Evolutionary conservation across 2,329 filamentous ascomycete genomes (phyloP), one percentile per base, ranked within the genome.

Genomic region (Sarocladiaceae sp.): DNA sequence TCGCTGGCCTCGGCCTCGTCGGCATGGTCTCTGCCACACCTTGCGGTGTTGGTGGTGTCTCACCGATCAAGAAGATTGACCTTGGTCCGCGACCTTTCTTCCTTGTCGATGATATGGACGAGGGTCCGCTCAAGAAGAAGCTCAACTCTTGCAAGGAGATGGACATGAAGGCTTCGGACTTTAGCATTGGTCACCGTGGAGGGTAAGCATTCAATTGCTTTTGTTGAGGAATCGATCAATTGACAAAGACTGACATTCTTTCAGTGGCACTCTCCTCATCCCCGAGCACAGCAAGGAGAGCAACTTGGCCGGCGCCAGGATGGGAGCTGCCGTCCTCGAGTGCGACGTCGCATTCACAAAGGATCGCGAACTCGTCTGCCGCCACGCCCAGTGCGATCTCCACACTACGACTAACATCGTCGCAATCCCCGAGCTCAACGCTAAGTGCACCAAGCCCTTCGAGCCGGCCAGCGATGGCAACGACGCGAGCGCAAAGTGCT

Each of bases 391-490:
- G 58, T 87, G 84, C 66, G 84, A 87, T 59, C 68, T 87, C 36
- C 83, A 87, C 70, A 83, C 79, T 20, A 87, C 84, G 8, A 87
- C 84, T 62, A 80, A 88, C 69, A 85, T 88, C 62, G 74, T 87
- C 56, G 65, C 73, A 46, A 73, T 77, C 48, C 80, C 84, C 11
- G 77, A 80, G 57, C 78, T 87, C 48, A 82, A 80, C 54, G 75
- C 75, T 51, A 87, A 87, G 68, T 87, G 84, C 69, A 80, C 77
- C 2, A 64, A 67, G 50, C 83, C 82, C 0, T 88, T 88, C 66
- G 66, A 65, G n/a, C 79, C 84, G 0, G 76, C 80, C 4, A 65
- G 65, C 15, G 68, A 73, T 55, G 79, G 75, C 50, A 60, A 59
- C 52, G 61, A 71, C 1, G 86, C 86, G 1, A 74, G 70, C 15